A percentile compares a stretch with the other conserved stretches of the same genome.
phyloP scores from a whole-genome alignment of 768 basidiomycete genomes.

The Tylopilus rubrobrunneus region DNA sequence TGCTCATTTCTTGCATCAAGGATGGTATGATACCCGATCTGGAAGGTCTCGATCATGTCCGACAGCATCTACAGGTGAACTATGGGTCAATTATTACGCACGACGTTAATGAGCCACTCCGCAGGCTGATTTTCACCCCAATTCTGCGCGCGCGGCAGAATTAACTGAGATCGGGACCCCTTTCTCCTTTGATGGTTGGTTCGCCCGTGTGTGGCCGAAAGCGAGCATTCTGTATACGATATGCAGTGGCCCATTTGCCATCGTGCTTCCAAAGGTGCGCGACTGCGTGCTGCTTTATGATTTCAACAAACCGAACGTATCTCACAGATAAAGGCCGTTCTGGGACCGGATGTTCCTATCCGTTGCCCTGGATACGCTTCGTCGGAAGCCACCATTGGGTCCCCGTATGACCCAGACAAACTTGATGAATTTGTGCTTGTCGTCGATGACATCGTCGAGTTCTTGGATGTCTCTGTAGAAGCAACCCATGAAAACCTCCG shows the following conservation, averaged over 20 bases:
- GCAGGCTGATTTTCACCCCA: constrained; percentile 10
- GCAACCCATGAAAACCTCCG: no score
- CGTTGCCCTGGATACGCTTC: constrained; percentile 5
- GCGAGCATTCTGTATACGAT: constrained; percentile 1
- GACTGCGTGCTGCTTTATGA: no score
- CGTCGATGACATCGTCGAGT: no score
- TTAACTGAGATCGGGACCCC: constrained; percentile 12
- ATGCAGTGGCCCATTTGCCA: constrained; percentile 11
- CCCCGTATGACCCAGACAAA: no score
- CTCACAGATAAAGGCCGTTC: no score
- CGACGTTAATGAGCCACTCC: no score
- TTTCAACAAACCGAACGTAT: no score
- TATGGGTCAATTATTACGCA: no score
- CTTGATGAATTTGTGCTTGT: no score
- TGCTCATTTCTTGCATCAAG: constrained; percentile 14
- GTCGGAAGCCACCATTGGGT: constrained; percentile 12
- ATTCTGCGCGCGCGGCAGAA: constrained; percentile 20
- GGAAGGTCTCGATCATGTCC: constrained; percentile 9
- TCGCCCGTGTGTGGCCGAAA: constrained; percentile 15
- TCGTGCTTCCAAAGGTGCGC: constrained; percentile 12
- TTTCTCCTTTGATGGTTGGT: constrained; percentile 14
- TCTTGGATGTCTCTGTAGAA: no score
- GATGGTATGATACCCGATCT: constrained; percentile 16
- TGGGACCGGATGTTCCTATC: constrained; percentile 1
- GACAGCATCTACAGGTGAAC: constrained; percentile 13